Percentiles rank a stretch among this genome's conserved stretches.
Conservation (phyloP, 148 eudicot species). For the Spergularia bocconei region DNA sequence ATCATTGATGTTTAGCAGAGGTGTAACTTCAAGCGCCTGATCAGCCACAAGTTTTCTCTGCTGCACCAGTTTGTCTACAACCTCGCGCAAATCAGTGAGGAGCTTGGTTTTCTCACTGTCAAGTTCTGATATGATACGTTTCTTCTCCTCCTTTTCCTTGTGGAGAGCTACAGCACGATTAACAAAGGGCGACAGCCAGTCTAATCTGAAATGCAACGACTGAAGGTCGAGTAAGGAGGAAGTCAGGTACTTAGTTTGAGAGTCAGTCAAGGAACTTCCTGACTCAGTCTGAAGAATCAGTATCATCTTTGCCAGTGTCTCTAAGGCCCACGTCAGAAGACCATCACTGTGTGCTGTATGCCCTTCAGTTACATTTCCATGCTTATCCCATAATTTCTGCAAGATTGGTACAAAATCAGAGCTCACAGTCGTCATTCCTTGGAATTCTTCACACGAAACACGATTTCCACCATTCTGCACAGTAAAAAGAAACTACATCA, state of each 20-base stretch:
- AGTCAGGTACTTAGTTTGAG: not conserved
- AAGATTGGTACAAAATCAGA: not conserved
- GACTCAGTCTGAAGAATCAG: not conserved
- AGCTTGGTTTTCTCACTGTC: too few species aligned
- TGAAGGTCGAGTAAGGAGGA: not conserved
- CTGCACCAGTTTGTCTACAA: too few species aligned
- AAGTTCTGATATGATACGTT: too few species aligned
- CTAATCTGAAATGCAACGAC: not conserved
- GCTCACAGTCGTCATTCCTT: not conserved
- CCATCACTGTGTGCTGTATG: not conserved
- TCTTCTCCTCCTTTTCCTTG: too few species aligned
- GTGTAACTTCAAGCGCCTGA: too few species aligned
- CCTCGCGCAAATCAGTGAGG: too few species aligned
- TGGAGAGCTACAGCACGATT: too few species aligned
- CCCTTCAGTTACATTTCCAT: not conserved
- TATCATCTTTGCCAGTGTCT: constrained; percentile 9
- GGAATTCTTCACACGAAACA: not conserved
- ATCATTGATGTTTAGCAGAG: too few species aligned
- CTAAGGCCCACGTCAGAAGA: constrained; percentile 9
- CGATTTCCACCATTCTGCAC: too few species aligned
- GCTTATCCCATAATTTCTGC: not conserved
- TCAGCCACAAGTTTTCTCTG: too few species aligned
- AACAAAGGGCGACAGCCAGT: not conserved
- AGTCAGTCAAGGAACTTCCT: not conserved
- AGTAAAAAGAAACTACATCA: too few species aligned